Conservation (phyloP, 2,329 filamentous ascomycete species). For the Aureobasidium lini region DNA sequence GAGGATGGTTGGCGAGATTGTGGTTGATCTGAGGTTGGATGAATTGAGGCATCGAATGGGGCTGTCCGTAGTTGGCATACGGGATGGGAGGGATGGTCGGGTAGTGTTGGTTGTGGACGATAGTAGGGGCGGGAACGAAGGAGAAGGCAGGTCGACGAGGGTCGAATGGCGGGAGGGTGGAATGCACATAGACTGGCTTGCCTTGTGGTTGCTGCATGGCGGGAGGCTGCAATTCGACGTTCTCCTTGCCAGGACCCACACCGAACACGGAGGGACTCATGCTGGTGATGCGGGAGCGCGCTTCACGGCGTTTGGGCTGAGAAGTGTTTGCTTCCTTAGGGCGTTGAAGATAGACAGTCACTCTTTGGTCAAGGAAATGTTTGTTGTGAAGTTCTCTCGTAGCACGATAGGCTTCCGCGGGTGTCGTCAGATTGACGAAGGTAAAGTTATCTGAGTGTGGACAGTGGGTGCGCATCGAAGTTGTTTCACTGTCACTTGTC, state of each 20-base stretch:
- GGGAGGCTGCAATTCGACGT: background rate
- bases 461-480: conserved; percentile 7
- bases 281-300: background rate
- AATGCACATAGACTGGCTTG: background rate
- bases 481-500: conserved; percentile 1
- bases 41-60: background rate
- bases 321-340: background rate
- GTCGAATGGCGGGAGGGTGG: background rate
- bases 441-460: background rate
- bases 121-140: background rate
- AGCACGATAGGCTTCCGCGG: background rate
- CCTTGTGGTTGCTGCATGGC: background rate
- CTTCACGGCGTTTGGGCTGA: background rate
- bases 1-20: background rate
- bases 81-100: too few relatives aligned
- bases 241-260: too few relatives aligned
- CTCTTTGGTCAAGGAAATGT: background rate
- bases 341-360: background rate
- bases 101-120: background rate
- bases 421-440: background rate
- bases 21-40: background rate
- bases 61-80: background rate
- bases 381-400: background rate
- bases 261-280: background rate
- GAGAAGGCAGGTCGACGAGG: background rate